These are phyloP conservation scores for Boletales sp. DNA, from an alignment of 768 basidiomycete genomes.

Conservation along the genomic window DNA sequence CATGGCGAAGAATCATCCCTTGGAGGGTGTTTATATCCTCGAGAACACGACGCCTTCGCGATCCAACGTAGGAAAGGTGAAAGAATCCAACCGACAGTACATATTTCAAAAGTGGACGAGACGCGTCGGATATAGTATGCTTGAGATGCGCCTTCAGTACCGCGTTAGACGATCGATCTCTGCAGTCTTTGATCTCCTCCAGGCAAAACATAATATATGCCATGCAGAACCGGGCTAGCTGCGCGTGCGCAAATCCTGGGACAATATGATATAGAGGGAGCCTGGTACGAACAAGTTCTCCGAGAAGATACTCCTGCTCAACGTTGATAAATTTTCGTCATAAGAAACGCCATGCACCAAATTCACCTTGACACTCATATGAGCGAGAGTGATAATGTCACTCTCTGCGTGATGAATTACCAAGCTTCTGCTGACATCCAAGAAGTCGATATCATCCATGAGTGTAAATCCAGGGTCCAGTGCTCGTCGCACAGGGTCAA, in stretches of 20 bases:
- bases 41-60: too few relatives aligned
- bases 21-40: constrained; percentile 1
- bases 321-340: not conserved
- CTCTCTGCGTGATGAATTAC: constrained; percentile 8
- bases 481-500: not conserved
- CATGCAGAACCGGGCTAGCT: constrained; percentile 7
- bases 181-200: not conserved
- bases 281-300: not conserved
- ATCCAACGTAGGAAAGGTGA: too few relatives aligned
- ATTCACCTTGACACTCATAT: constrained; percentile 17
- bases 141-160: not conserved
- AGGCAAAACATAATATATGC: constrained; percentile 8
- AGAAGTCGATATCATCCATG: not conserved
- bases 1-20: not conserved
- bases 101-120: constrained; percentile 7
- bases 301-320: constrained; percentile 14
- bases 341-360: not conserved
- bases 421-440: constrained; percentile 7
- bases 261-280: constrained; percentile 4
- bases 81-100: too few relatives aligned
- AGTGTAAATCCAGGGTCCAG: not conserved
- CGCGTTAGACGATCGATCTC: not conserved
- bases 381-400: constrained; percentile 6
- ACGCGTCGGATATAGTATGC: not conserved
- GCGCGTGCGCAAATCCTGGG: constrained; percentile 4